These are phyloP conservation scores for Fusarium equiseti DNA, from an alignment of 2,329 filamentous ascomycete species.

Conservation along the genomic window DNA sequence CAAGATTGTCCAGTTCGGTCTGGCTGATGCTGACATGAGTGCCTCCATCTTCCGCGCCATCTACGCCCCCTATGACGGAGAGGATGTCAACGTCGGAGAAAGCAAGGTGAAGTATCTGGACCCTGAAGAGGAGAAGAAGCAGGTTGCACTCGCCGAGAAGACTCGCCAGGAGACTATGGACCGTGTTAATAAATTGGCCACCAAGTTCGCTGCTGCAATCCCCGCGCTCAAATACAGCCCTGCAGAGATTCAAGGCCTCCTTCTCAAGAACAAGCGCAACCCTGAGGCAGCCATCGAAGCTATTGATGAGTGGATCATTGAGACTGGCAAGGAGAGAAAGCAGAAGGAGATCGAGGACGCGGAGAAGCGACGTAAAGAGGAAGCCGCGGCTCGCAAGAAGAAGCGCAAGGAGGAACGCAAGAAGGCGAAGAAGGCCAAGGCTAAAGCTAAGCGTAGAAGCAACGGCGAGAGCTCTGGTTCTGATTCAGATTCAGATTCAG, in stretches of 20 bases:
- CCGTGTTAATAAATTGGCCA: conserved; percentile 60
- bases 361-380: conserved; percentile 56
- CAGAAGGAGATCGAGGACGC: conserved; percentile 58
- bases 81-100: conserved; percentile 25
- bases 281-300: conserved; percentile 62
- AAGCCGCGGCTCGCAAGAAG: conserved; percentile 50
- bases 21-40: conserved; percentile 65
- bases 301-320: conserved; percentile 62
- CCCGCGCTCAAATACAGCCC: conserved; percentile 69
- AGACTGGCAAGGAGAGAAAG: conserved; percentile 63
- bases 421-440: conserved; percentile 43
- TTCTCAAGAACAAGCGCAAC: conserved; percentile 67
- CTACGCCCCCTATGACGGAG: conserved; percentile 63
- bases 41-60: conserved; percentile 69
- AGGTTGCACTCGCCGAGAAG: conserved; percentile 50
- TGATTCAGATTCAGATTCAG: conserved; percentile 34
- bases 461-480: conserved; percentile 42
- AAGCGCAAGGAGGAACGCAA: conserved; percentile 46
- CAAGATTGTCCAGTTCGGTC: conserved; percentile 68
- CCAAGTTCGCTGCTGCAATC: conserved; percentile 62
- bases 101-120: conserved; percentile 11
- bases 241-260: conserved; percentile 70
- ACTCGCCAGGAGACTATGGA: conserved; percentile 53
- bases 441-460: conserved; percentile 41
- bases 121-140: conserved; percentile 45